These are phyloP conservation scores for Porphyra umbilicalis DNA, from an alignment of 31 red algal genomes.

Conservation along the genomic window DNA sequence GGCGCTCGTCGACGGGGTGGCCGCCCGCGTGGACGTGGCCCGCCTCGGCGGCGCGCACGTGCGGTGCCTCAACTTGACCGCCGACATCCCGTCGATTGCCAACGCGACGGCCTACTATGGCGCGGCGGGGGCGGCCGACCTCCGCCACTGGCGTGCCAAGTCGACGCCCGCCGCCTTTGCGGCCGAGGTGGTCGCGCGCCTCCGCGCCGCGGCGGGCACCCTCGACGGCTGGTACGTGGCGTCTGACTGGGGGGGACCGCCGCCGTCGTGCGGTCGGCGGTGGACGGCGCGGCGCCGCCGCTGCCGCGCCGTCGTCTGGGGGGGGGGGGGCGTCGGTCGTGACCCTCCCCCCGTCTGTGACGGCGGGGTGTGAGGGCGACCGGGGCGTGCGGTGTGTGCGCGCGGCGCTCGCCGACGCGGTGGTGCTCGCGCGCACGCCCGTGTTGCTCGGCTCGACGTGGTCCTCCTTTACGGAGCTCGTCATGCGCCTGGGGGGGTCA, in stretches of 20 bases:
- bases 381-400: slow-evolving; percentile 56
- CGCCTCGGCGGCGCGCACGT: background rate
- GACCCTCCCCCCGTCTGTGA: background rate
- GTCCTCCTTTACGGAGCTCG: slow-evolving; percentile 76
- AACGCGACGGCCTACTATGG: slow-evolving; percentile 16
- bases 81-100: background rate
- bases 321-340: background rate
- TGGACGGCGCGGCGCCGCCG: background rate
- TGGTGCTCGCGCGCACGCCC: slow-evolving; percentile 32
- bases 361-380: slow-evolving; percentile 7
- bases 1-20: background rate
- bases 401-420: slow-evolving; percentile 65
- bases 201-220: background rate
- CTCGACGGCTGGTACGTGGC: background rate
- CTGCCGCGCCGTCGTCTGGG: background rate
- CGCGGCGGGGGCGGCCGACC: slow-evolving; percentile 17
- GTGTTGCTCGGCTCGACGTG: slow-evolving; percentile 63
- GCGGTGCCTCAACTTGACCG: background rate
- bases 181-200: background rate
- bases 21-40: background rate
- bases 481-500: slow-evolving; percentile 44
- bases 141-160: slow-evolving; percentile 65
- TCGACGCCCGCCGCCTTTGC: slow-evolving; percentile 42
- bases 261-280: background rate
- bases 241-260: background rate